Evolutionary conservation across 179 eudicot genomes (phyloP), one percentile per base, ranked within the genome.

Genomic region (Spinacia oleracea): DNA sequence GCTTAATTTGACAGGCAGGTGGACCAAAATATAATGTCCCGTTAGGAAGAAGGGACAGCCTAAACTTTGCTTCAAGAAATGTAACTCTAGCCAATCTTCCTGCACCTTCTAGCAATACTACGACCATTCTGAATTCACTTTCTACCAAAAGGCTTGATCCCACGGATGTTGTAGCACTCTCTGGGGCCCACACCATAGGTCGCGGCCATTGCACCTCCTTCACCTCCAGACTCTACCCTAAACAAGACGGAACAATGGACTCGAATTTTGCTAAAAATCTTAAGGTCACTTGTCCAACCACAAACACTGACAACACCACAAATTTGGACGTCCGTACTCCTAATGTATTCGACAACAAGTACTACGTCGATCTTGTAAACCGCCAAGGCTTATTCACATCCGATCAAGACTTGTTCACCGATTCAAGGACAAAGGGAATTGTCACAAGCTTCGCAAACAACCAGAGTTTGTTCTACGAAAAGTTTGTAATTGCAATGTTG

Each of bases 31-130:
- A 85, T 53, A 74, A 74, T 12, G 66, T 92, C 5, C 96, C 93
- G 20, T 70, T 89, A 42, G 97, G 97, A 81, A 86, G 97, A 65
- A 81, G 85, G 56, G 97, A 92, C 50, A 81, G 93, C 29, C 75
- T 74, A 38, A 89, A 82, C 56, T 85, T 90, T 15, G 78, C 72
- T 5, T 64, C 81, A 2, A 73, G 1, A 43, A 77, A 83, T n/a
- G 78, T 80, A 25, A 88, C 83, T 34, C 83, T 85, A 58, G 85
- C 72, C 66, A 89, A 87, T 81, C 83, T 92, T 32, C 92, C 91
- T 2, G 60, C 84, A 20, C 91, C 93, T 15, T 5, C 68, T 5
- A 38, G 78, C 83, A 88, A 89, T 87, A 23, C 92, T 29, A 74
- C 81, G 25, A 0, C 25, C 48, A 76, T 90, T 78, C 87, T 91